These are phyloP conservation scores for Cladosporium sp. DNA, from an alignment of 2,329 filamentous ascomycete genomes.

Conservation along the genomic window DNA sequence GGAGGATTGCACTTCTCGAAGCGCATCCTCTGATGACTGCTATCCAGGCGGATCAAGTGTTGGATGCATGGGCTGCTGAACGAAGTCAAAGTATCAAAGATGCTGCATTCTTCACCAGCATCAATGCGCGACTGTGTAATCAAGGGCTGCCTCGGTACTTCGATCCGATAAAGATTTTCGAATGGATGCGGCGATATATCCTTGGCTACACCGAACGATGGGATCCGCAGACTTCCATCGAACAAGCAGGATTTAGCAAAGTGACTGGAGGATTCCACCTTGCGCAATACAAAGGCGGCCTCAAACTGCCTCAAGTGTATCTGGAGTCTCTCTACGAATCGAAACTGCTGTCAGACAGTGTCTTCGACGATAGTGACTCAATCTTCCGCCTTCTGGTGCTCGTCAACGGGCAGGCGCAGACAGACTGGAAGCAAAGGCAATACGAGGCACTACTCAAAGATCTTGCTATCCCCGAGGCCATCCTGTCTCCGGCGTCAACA, in stretches of 20 bases:
- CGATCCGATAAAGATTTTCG: background rate
- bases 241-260: background rate
- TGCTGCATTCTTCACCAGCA: background rate
- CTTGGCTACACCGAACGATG: background rate
- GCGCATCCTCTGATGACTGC: background rate
- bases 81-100: background rate
- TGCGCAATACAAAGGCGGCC: background rate
- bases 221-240: background rate
- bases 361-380: background rate
- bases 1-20: conserved; percentile 34
- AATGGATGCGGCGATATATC: background rate
- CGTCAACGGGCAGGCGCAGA: background rate
- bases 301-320: background rate
- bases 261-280: background rate
- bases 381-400: background rate
- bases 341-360: background rate
- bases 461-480: background rate
- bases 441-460: background rate
- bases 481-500: background rate
- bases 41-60: background rate
- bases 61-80: background rate
- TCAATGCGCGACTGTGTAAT: background rate
- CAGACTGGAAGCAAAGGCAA: background rate
- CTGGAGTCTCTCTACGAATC: background rate
- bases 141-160: background rate